Percentiles rank a stretch among this genome's conserved stretches.
phyloP scores from a whole-genome alignment of 176 grass and related monocot genomes.

The Avena eriantha region DNA sequence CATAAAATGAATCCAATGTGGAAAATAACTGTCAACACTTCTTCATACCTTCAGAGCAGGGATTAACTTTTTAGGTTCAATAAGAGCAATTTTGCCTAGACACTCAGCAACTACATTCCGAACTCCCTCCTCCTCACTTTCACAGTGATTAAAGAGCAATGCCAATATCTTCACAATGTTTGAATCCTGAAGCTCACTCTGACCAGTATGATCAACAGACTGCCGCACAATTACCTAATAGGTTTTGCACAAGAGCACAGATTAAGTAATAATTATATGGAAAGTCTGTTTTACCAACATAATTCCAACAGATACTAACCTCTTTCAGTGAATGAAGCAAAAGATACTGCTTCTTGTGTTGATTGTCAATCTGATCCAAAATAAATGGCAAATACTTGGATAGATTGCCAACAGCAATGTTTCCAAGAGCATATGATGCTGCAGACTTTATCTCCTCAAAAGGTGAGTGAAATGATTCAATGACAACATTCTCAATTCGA shows the following conservation, averaged over 20 bases:
- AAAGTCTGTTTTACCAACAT: background rate
- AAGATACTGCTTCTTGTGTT: constrained; percentile 13
- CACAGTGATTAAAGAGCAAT: constrained; percentile 12
- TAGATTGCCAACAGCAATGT: constrained; percentile 13
- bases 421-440: constrained; percentile 18
- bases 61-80: constrained; percentile 2
- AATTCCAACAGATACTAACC: background rate
- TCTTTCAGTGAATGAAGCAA: constrained; percentile 20
- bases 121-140: constrained; percentile 14
- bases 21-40: background rate
- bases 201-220: constrained; percentile 4
- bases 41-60: background rate
- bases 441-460: constrained; percentile 22
- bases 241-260: background rate
- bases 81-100: constrained; percentile 3
- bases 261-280: background rate
- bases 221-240: background rate
- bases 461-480: constrained; percentile 7
- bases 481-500: background rate
- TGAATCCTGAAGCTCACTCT: constrained; percentile 3
- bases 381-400: constrained; percentile 16
- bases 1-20: background rate
- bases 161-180: constrained; percentile 18
- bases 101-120: constrained; percentile 16
- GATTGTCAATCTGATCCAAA: constrained; percentile 13